Conservation (phyloP, 176 grass and related monocot genomes). For the Dactylis glomerata region DNA sequence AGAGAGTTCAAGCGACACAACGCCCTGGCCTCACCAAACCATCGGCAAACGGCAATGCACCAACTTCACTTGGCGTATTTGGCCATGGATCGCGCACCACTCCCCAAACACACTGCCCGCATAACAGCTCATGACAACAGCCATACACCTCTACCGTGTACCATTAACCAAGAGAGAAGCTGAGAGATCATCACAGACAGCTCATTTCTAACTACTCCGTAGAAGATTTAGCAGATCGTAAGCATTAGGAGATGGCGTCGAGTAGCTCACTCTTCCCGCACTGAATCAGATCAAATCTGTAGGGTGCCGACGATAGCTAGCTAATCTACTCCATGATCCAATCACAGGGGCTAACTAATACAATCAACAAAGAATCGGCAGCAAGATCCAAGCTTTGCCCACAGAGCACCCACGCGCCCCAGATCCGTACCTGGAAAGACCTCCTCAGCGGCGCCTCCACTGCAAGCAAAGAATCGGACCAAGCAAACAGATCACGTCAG, state of each 20-base stretch:
- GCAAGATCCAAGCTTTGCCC: conserved; percentile 41
- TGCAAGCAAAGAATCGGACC: conserved; percentile 43
- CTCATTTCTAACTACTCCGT: conserved; percentile 5
- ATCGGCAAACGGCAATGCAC: background rate
- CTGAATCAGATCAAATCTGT: conserved; percentile 34
- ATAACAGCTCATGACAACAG: background rate
- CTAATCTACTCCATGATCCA: conserved; percentile 5
- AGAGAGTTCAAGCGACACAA: background rate
- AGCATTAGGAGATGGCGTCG: background rate
- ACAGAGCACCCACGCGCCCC: background rate
- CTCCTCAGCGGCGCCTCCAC: conserved; percentile 74
- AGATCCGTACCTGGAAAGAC: conserved; percentile 84
- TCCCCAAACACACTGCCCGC: background rate
- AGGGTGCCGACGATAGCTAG: conserved; percentile 1
- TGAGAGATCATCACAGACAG: background rate
- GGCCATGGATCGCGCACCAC: background rate
- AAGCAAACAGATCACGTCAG: conserved; percentile 8
- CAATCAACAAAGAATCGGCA: conserved; percentile 13
- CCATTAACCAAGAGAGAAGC: background rate
- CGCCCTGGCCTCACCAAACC: background rate
- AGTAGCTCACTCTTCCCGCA: background rate
- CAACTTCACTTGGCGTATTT: background rate
- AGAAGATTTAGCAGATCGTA: background rate
- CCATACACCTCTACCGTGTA: background rate
- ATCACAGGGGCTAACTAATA: background rate